Conservation (phyloP, 306 rosid species). For the Inga laurina region DNA sequence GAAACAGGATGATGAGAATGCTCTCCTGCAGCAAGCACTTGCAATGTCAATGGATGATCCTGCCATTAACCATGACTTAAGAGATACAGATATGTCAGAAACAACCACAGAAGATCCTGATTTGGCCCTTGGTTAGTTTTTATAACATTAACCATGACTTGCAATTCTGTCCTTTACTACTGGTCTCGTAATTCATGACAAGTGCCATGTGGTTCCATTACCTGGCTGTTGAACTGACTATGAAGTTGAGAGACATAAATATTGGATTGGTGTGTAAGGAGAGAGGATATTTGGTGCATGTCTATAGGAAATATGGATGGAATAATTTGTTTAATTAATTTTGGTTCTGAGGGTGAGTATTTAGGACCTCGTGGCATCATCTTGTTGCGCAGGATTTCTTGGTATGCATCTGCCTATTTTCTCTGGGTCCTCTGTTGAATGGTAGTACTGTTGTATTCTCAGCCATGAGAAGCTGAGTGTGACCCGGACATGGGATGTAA, state of each 20-base stretch:
- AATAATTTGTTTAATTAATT: not conserved
- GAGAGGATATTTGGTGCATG: conserved; percentile 4
- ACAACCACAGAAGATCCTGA: conserved; percentile 81
- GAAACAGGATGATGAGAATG: conserved; percentile 60
- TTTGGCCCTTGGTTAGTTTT: conserved; percentile 80
- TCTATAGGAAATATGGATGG: conserved; percentile 6
- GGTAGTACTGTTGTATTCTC: not conserved
- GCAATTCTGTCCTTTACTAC: not conserved
- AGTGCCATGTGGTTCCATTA: conserved; percentile 11
- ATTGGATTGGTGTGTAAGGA: not conserved
- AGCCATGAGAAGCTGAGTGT: conserved; percentile 9
- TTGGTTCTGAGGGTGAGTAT: not conserved
- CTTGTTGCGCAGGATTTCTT: conserved; percentile 1
- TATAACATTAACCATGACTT: conserved; percentile 1
- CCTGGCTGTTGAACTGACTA: conserved; percentile 11
- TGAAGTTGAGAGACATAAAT: not conserved
- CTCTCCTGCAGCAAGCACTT: conserved; percentile 96
- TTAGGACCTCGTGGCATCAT: not conserved
- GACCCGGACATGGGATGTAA: conserved; percentile 22
- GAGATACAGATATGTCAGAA: conserved; percentile 90
- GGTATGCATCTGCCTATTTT: conserved; percentile 1
- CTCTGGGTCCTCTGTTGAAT: not conserved
- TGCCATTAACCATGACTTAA: conserved; percentile 53
- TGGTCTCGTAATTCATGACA: not conserved
- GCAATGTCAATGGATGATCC: conserved; percentile 99